These are phyloP conservation scores for Helotiales sp. DNA, from an alignment of 2,329 filamentous ascomycete genomes.

Conservation along the genomic window DNA sequence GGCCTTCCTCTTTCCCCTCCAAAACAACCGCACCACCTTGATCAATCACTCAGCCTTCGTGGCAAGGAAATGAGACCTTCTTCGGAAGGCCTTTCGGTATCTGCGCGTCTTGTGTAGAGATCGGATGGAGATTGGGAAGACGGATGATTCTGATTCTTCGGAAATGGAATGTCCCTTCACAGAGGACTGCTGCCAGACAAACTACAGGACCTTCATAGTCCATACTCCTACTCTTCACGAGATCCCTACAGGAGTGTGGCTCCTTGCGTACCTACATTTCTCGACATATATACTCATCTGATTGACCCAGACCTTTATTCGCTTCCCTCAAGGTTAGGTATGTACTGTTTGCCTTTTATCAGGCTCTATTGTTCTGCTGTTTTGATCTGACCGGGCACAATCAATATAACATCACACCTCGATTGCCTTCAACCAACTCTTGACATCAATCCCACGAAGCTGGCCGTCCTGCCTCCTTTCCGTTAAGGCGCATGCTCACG, in stretches of 20 bases:
- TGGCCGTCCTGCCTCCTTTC: too few relatives aligned
- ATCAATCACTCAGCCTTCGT: slow-evolving; percentile 53
- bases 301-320: too few relatives aligned
- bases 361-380: background rate
- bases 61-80: slow-evolving; percentile 50
- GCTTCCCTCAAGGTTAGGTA: too few relatives aligned
- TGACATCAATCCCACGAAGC: too few relatives aligned
- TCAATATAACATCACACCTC: too few relatives aligned
- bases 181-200: slow-evolving; percentile 53
- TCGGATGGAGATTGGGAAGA: slow-evolving; percentile 49
- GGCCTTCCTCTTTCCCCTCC: background rate
- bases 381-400: too few relatives aligned
- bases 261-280: slow-evolving; percentile 49
- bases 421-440: too few relatives aligned
- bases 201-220: slow-evolving; percentile 59
- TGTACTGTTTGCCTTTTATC: too few relatives aligned
- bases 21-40: slow-evolving; percentile 38
- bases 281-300: background rate
- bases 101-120: slow-evolving; percentile 53
- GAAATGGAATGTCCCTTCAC: slow-evolving; percentile 43
- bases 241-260: slow-evolving; percentile 53
- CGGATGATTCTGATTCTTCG: slow-evolving; percentile 35
- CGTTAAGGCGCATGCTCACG: too few relatives aligned
- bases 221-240: slow-evolving; percentile 54
- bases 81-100: slow-evolving; percentile 49